Evolutionary conservation across 1,284 basidiomycete genomes (phyloP).

Genomic region (Austroboletus niveus): DNA sequence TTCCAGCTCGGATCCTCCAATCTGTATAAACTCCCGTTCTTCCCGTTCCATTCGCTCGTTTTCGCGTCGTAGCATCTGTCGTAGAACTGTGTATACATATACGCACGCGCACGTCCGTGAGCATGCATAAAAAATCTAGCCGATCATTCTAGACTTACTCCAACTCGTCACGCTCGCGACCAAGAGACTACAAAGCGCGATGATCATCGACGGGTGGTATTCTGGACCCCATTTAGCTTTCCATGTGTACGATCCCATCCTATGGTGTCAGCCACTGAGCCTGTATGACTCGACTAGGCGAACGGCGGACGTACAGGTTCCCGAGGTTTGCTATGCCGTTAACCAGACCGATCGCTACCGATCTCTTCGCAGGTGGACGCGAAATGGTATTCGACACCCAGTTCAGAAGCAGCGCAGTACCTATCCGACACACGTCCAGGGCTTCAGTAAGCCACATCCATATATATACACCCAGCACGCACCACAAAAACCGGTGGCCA

Average conservation of each 20-base stretch:
- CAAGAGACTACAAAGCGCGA: slow-evolving; percentile 40
- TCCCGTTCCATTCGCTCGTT: slow-evolving; percentile 46
- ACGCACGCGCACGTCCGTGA: too few relatives aligned
- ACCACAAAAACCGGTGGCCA: slow-evolving; percentile 58
- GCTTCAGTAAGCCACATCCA: background rate
- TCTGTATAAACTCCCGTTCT: slow-evolving; percentile 38
- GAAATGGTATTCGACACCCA: slow-evolving; percentile 66
- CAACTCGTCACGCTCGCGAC: slow-evolving; percentile 37
- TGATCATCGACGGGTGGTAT: slow-evolving; percentile 50
- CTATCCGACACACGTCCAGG: slow-evolving; percentile 30
- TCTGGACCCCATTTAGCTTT: slow-evolving; percentile 48
- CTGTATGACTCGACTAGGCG: slow-evolving; percentile 14
- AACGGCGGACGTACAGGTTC: slow-evolving; percentile 23
- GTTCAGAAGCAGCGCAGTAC: slow-evolving; percentile 56
- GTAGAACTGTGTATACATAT: slow-evolving; percentile 37
- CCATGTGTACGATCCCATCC: background rate
- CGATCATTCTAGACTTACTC: slow-evolving; percentile 28
- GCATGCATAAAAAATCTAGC: background rate
- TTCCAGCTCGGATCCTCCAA: slow-evolving; percentile 36
- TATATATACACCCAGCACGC: slow-evolving; percentile 14
- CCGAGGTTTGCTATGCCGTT: slow-evolving; percentile 34
- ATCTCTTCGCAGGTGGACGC: slow-evolving; percentile 59
- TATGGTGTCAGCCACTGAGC: slow-evolving; percentile 26
- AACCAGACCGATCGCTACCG: slow-evolving; percentile 42
- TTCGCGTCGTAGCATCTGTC: slow-evolving; percentile 43